phyloP scores from a whole-genome alignment of 768 basidiomycete species.

The Russula sp. region DNA sequence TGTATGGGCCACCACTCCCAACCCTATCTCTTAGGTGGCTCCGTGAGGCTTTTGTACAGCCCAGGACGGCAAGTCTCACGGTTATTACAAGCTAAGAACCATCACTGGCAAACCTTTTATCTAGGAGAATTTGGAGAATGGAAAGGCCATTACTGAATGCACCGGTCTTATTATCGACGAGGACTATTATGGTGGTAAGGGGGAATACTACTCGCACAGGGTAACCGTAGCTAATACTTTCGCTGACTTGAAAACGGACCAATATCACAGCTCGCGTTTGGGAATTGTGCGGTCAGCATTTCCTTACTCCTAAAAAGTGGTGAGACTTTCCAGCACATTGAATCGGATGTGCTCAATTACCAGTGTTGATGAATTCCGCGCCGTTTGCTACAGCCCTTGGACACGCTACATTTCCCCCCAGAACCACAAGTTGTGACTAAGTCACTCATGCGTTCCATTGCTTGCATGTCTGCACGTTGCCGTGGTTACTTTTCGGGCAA shows the following conservation, averaged over 20 bases:
- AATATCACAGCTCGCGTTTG: constrained; percentile 39
- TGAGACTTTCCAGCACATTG: neutral
- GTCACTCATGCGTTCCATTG: constrained; percentile 34
- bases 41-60: neutral
- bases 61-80: neutral
- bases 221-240: constrained; percentile 33
- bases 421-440: constrained; percentile 38
- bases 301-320: constrained; percentile 22
- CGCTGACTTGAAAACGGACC: constrained; percentile 34
- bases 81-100: neutral
- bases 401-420: constrained; percentile 36
- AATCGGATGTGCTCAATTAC: constrained; percentile 29
- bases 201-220: constrained; percentile 27
- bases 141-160: constrained; percentile 20
- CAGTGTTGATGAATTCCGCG: constrained; percentile 26
- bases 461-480: constrained; percentile 35
- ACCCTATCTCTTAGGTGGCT: too few species aligned
- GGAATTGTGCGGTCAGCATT: constrained; percentile 30
- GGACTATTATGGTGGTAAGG: constrained; percentile 1
- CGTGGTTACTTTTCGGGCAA: neutral
- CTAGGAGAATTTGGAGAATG: constrained; percentile 27
- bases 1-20: neutral
- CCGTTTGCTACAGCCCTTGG: constrained; percentile 24
- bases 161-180: constrained; percentile 24
- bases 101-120: constrained; percentile 26